Percentiles rank a stretch among this genome's conserved stretches.
These are phyloP conservation scores for Lactarius tabidus DNA, from an alignment of 768 basidiomycete genomes.

Conservation along the genomic window DNA sequence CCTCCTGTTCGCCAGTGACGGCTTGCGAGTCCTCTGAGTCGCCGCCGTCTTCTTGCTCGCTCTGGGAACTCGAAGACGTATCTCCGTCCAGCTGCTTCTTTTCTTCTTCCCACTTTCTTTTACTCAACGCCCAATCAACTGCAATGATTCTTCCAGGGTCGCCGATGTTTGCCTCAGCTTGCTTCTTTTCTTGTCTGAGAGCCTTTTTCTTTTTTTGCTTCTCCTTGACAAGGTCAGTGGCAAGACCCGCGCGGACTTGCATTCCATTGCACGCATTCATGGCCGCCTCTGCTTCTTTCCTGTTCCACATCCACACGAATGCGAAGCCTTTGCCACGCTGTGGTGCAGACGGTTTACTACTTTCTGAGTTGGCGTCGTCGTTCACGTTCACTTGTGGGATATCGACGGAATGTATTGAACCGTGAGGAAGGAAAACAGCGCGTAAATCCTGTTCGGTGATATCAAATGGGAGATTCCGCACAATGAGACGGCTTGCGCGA, in stretches of 20 bases:
- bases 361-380: slow-evolving; percentile 32
- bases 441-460: slow-evolving; percentile 82
- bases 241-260: slow-evolving; percentile 28
- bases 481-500: slow-evolving; percentile 77
- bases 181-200: slow-evolving; percentile 38
- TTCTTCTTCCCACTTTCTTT: slow-evolving; percentile 86
- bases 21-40: slow-evolving; percentile 27
- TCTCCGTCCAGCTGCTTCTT: slow-evolving; percentile 49
- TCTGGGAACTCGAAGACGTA: slow-evolving; percentile 34
- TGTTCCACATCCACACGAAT: slow-evolving; percentile 90
- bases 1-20: slow-evolving; percentile 38
- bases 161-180: slow-evolving; percentile 36
- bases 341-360: slow-evolving; percentile 17
- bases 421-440: slow-evolving; percentile 80
- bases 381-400: slow-evolving; percentile 50
- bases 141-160: slow-evolving; percentile 64
- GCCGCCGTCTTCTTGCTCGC: slow-evolving; percentile 33
- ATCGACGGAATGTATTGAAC: slow-evolving; percentile 81
- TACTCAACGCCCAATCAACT: slow-evolving; percentile 96
- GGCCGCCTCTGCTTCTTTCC: slow-evolving; percentile 57
- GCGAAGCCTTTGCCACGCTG: slow-evolving; percentile 75
- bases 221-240: slow-evolving; percentile 30
- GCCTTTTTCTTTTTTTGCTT: slow-evolving; percentile 34
- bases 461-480: slow-evolving; percentile 86
- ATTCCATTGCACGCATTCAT: slow-evolving; percentile 30